Conservation (phyloP, 1,284 basidiomycete species). For the Irpex lacteus region DNA sequence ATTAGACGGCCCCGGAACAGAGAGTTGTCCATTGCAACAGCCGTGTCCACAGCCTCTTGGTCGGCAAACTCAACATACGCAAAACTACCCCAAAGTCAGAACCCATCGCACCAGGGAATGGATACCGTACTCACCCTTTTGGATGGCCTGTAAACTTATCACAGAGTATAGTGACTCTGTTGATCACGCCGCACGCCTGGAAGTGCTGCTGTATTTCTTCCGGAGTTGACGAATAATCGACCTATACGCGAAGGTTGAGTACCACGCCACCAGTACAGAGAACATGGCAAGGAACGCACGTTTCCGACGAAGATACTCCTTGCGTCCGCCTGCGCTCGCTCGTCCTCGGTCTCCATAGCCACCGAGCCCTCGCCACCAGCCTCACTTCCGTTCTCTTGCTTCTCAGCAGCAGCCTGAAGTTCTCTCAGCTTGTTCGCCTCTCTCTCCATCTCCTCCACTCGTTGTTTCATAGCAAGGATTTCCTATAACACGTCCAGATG, state of each 20-base stretch:
- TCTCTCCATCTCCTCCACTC: slow-evolving; percentile 90
- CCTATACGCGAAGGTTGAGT: slow-evolving; percentile 46
- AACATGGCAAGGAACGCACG: slow-evolving; percentile 52
- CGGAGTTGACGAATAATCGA: slow-evolving; percentile 96
- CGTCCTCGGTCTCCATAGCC: slow-evolving; percentile 75
- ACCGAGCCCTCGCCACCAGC: slow-evolving; percentile 38
- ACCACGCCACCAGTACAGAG: not conserved
- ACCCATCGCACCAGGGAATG: slow-evolving; percentile 4
- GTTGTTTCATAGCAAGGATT: slow-evolving; percentile 87
- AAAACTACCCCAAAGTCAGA: slow-evolving; percentile 53
- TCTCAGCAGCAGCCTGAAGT: slow-evolving; percentile 86
- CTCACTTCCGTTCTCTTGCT: slow-evolving; percentile 41
- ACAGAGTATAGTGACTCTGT: slow-evolving; percentile 98
- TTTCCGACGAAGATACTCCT: slow-evolving; percentile 97
- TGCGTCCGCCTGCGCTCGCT: slow-evolving; percentile 75
- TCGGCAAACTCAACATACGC: slow-evolving; percentile 99
- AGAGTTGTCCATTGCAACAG: slow-evolving; percentile 93
- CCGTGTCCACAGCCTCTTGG: slow-evolving; percentile 89
- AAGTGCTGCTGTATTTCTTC: slow-evolving; percentile 99
- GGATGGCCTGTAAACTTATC: slow-evolving; percentile 99
- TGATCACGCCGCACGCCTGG: slow-evolving; percentile 96
- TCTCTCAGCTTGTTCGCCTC: slow-evolving; percentile 89
- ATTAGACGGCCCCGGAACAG: slow-evolving; percentile 92
- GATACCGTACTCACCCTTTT: slow-evolving; percentile 74
- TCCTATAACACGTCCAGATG: slow-evolving; percentile 43